Conservation (phyloP, 495 filamentous ascomycete genomes). For the Neurospora cerealis region DNA sequence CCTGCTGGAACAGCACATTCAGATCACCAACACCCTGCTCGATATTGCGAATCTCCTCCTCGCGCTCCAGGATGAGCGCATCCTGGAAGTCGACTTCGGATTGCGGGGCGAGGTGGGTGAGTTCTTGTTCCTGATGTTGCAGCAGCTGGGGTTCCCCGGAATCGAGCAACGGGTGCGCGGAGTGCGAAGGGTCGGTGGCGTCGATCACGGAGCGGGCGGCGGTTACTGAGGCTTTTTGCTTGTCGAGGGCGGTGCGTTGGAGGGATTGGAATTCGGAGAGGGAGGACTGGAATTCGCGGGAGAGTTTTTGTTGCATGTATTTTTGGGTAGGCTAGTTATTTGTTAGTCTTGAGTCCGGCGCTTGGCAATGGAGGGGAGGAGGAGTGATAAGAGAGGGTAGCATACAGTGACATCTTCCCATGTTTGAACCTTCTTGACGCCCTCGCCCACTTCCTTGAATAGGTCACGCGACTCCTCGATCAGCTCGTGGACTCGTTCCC, state of each 20-base stretch:
- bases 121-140: conserved; percentile 63
- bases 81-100: conserved; percentile 98
- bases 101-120: conserved; percentile 75
- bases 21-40: conserved; percentile 92
- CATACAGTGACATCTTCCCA: conserved; percentile 91
- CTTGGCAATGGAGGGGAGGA: conserved; percentile 7
- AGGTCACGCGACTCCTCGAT: conserved; percentile 72
- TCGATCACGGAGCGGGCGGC: conserved; percentile 64
- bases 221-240: conserved; percentile 74
- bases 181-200: conserved; percentile 8
- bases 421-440: conserved; percentile 77
- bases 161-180: conserved; percentile 17
- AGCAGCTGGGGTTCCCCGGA: conserved; percentile 39
- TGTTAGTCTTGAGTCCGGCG: background rate
- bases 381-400: conserved; percentile 2
- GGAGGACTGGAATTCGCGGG: conserved; percentile 78
- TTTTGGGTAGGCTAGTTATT: conserved; percentile 61
- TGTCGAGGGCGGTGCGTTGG: conserved; percentile 82
- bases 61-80: conserved; percentile 85
- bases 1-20: conserved; percentile 93
- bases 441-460: conserved; percentile 92
- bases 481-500: conserved; percentile 78
- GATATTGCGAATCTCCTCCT: conserved; percentile 92
- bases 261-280: conserved; percentile 84
- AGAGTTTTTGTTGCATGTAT: conserved; percentile 91